Base-by-base conservation (phyloP, 495 filamentous ascomycete species). In the Friedmanniomyces simplex region DNA sequence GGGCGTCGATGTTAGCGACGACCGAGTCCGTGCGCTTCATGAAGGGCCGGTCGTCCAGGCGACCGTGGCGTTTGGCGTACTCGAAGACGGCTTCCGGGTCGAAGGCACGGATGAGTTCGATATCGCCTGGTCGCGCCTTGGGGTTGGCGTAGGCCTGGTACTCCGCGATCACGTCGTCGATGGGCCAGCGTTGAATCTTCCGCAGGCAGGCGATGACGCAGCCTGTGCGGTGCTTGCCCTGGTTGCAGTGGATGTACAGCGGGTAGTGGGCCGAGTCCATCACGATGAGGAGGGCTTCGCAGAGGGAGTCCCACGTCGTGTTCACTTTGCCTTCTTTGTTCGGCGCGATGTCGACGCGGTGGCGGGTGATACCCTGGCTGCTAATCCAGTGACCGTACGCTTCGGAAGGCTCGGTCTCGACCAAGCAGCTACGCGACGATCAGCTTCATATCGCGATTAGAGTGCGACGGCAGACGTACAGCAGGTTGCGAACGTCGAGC, bases 171-270 rank as follows among this genome's bases (percentile, higher is more conserved):
- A 84, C 79, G 30, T 72, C 69, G 2, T 72, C 61, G 2, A 80
- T 57, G 8, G 77, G 68, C 82, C 84, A 85, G 2, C 81, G 81
- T 36, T 76, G 71, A 12, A 81, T 61, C 63, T 83, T 85, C 36
- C 89, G 81, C 36, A 93, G 74, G 54, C 82, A 80, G 20, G 76
- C 89, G 42, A 88, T 77, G 11, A 89, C 81, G 63, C 88, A 93
- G 37, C 89, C 89, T 28, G 89, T 94, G 22, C 89, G 86, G 63
- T 95, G 89, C 79, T 86, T 89, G 58, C 89, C 89, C 63, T 93
- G 88, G 63, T 95, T 95, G 72, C 89, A 95, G 63, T 95, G 89
- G 32, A 95, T 80, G 37, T 93, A 73, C 0, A 95, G 63, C 0
- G 89, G 89, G 57, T 90, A 81, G 54, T 89, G 88, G 13, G 73